Percentiles rank a stretch among this genome's conserved stretches.
These are phyloP conservation scores for Solanum hybrid DNA, from an alignment of 305 asterid species.

Conservation along the genomic window DNA sequence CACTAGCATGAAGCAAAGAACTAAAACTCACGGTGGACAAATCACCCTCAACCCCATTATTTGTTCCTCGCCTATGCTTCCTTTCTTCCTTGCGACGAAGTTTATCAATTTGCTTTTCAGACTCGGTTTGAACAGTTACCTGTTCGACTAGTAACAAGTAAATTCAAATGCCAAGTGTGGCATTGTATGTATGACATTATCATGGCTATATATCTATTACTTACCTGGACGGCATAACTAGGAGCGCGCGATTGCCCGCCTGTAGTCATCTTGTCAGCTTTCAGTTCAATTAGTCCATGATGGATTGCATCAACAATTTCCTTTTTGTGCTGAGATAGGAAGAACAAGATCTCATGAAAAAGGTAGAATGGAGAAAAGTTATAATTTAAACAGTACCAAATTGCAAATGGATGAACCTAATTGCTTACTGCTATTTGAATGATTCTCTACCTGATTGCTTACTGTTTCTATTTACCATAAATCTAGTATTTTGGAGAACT, in stretches of 20 bases:
- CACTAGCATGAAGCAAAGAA: slow-evolving; percentile 88
- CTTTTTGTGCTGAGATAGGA: slow-evolving; percentile 74
- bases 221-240: slow-evolving; percentile 95
- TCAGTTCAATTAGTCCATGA: slow-evolving; percentile 63
- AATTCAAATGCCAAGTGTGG: slow-evolving; percentile 2
- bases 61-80: slow-evolving; percentile 71
- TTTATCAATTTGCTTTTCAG: slow-evolving; percentile 80
- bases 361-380: not conserved
- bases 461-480: not conserved
- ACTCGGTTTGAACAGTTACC: slow-evolving; percentile 95
- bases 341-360: slow-evolving; percentile 2
- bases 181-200: not conserved
- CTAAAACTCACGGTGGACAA: slow-evolving; percentile 57
- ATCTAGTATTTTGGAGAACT: not conserved
- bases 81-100: slow-evolving; percentile 95
- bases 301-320: slow-evolving; percentile 74
- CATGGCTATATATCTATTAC: slow-evolving; percentile 8
- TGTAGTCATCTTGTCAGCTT: slow-evolving; percentile 69
- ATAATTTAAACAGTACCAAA: not conserved
- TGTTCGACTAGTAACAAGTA: slow-evolving; percentile 17
- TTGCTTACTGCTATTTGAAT: not conserved
- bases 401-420: not conserved
- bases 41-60: slow-evolving; percentile 60
- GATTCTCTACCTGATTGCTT: not conserved
- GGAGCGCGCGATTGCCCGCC: slow-evolving; percentile 60